phyloP scores from a whole-genome alignment of 345 rosid genomes.

The Dimocarpus longan region DNA sequence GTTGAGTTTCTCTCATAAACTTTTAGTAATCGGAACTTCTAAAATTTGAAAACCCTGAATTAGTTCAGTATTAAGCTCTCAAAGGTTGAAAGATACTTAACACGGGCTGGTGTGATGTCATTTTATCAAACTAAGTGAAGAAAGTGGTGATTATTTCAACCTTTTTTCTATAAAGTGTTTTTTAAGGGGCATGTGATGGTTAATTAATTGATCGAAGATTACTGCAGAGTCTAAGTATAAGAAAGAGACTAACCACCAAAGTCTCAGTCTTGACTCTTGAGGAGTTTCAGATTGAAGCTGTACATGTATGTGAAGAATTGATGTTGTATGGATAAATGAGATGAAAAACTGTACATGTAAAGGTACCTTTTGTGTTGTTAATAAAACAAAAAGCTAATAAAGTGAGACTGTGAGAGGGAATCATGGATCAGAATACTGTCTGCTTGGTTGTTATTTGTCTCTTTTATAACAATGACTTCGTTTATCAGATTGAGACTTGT shows the following conservation, averaged over 20 bases:
- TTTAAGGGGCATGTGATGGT: background rate
- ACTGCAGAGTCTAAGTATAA: background rate
- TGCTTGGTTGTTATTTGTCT: background rate
- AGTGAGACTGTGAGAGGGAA: background rate
- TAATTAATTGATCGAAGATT: background rate
- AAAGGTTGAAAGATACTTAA: background rate
- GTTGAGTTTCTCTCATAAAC: background rate
- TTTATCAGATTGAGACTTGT: background rate
- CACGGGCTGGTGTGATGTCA: background rate
- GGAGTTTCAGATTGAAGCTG: background rate
- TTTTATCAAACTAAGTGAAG: background rate
- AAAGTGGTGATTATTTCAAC: background rate
- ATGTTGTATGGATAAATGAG: background rate
- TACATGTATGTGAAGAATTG: background rate
- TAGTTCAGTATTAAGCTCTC: background rate
- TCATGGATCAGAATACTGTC: background rate
- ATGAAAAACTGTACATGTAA: background rate
- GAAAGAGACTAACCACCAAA: slow-evolving; percentile 28
- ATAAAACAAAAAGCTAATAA: background rate
- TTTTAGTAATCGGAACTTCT: background rate
- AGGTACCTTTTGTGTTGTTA: background rate
- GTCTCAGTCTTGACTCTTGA: background rate
- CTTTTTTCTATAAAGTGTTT: background rate
- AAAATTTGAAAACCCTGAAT: background rate
- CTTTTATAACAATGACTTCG: background rate